Evolutionary conservation across 352 stramenopile genomes (phyloP), one percentile per base, ranked within the genome.

Genomic region (Discostella stelligera): DNA sequence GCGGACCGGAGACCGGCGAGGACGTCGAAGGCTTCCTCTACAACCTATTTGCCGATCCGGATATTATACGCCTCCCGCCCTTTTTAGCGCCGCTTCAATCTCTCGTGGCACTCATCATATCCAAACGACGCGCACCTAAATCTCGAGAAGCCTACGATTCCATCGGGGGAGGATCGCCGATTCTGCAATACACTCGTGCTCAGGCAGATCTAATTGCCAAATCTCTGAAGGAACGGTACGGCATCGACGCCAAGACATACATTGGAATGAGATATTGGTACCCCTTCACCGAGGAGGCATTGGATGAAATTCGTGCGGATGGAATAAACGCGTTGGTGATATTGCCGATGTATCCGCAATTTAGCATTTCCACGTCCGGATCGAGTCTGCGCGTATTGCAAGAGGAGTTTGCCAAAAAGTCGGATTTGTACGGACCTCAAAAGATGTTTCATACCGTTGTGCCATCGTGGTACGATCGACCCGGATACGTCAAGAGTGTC

Each of bases 231-330:
- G 69, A 96, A 52, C 94, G 93, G 53, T 92, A 96, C 66, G 93
- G 88, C 11, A 90, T 97, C n/a, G 90, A 97, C n/a, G 86, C 88
- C 0, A 94, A 94, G 65, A 92, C 87, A 66, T 99, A 99, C 76
- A 94, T 98, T 48, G 97, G 97, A 52, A 99, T 99, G 91, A 93
- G 97, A 52, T 99, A 99, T 82, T 98, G 96, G 74, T 95, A 98
- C 67, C 97, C 97, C 23, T 95, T 98, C 73, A 99, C 97, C 7
- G 96, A 99, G 79, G 88, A 95, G 41, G 97, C 96, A n/a, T 82
- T 99, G 52, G 90, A 95, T 66, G 80, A 98, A 80, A 98, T 99
- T 91, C 92, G 95, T 65, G 82, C 90, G 13, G 97, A 99, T 74
- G 94, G 91, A 37, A 94, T 99, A 14, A 95, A 97, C 62, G 93